Percentiles rank a stretch among this genome's conserved stretches.
phyloP scores from a whole-genome alignment of 345 rosid species.

The Rhizophora apiculata region DNA sequence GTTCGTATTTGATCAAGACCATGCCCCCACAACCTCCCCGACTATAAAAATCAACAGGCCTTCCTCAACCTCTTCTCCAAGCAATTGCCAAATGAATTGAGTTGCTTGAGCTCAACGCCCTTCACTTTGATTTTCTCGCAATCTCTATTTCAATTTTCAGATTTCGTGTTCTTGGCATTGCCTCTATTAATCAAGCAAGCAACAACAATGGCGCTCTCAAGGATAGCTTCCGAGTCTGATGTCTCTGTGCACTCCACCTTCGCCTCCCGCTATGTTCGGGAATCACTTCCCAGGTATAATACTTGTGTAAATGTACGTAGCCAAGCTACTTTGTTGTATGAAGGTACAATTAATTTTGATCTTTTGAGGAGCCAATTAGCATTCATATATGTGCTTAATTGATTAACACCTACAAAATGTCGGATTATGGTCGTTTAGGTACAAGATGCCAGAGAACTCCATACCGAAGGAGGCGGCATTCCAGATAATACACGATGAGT shows the following conservation, averaged over 20 bases:
- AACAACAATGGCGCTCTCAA: conserved; percentile 57
- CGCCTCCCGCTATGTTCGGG: conserved; percentile 82
- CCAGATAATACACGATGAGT: conserved; percentile 83
- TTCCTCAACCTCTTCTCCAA: not conserved
- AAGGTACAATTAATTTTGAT: no score
- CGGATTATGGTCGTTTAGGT: conserved; percentile 30
- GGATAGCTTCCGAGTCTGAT: conserved; percentile 57
- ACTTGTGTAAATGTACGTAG: rapidly evolving
- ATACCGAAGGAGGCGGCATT: conserved; percentile 92
- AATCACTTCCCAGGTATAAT: conserved; percentile 62
- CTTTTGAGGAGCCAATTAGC: not conserved
- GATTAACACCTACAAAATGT: no score
- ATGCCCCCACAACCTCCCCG: not conserved
- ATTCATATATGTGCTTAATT: no score
- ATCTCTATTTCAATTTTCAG: not conserved
- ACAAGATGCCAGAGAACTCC: conserved; percentile 70
- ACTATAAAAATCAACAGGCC: conserved; percentile 7
- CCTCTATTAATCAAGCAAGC: no score
- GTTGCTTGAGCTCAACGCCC: not conserved
- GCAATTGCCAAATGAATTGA: not conserved
- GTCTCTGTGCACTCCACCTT: conserved; percentile 77
- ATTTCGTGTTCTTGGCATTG: no score
- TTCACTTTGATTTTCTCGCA: not conserved
- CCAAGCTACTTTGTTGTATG: not conserved
- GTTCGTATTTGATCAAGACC: no score